Evolutionary conservation across 2,329 filamentous ascomycete genomes (phyloP).

Genomic region (Pochonia chlamydosporia): DNA sequence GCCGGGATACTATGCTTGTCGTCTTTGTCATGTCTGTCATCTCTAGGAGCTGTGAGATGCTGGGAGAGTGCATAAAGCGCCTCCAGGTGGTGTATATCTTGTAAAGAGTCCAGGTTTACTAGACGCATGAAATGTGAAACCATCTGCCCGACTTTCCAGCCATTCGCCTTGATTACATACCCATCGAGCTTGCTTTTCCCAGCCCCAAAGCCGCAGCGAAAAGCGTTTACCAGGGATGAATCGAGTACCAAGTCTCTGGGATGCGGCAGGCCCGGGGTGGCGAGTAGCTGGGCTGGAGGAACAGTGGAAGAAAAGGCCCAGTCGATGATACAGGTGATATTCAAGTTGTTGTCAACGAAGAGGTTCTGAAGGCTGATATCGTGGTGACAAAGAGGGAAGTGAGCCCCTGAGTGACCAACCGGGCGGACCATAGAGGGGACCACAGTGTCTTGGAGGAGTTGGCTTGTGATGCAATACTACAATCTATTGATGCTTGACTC

Average conservation of each 20-base stretch:
- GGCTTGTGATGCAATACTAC: conserved; percentile 12
- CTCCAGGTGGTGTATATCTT: conserved; percentile 12
- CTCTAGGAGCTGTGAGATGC: conserved; percentile 6
- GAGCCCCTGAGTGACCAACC: conserved; percentile 5
- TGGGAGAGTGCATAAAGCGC: conserved; percentile 8
- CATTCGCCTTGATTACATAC: conserved; percentile 7
- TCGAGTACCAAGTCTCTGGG: conserved; percentile 11
- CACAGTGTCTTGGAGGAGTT: conserved; percentile 8
- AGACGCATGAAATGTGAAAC: conserved; percentile 12
- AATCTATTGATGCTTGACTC: conserved; percentile 13
- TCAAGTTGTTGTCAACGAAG: conserved; percentile 21
- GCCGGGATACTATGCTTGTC: conserved; percentile 8
- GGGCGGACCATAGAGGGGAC: conserved; percentile 8
- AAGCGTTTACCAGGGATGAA: conserved; percentile 10
- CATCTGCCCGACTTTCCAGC: conserved; percentile 12
- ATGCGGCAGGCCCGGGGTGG: conserved; percentile 11
- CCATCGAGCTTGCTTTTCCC: conserved; percentile 7
- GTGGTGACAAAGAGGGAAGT: conserved; percentile 18
- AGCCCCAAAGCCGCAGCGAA: conserved; percentile 11
- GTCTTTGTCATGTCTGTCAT: conserved; percentile 9
- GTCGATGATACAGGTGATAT: conserved; percentile 24
- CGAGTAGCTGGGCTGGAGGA: conserved; percentile 9
- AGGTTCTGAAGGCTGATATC: conserved; percentile 20
- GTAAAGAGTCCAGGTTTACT: conserved; percentile 11
- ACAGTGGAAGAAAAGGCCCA: conserved; percentile 18